Percentiles rank a stretch among this genome's conserved stretches.
phyloP scores from a whole-genome alignment of 805 yeast species.

The Naumovozyma dairenensis region DNA sequence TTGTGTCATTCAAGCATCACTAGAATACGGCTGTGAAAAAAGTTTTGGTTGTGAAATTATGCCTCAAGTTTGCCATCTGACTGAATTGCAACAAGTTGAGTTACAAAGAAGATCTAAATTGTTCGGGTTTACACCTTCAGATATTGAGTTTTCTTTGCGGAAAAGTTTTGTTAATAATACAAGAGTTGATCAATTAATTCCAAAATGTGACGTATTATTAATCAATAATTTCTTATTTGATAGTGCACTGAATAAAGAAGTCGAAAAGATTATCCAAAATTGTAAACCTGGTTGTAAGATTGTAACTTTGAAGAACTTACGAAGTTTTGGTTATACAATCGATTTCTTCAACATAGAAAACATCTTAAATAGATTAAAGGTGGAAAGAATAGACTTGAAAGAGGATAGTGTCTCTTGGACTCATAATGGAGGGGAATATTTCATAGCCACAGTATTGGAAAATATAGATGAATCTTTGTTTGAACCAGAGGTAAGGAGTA shows the following conservation, averaged over 20 bases:
- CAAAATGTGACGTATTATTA: slow-evolving; percentile 59
- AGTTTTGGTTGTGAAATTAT: slow-evolving; percentile 89
- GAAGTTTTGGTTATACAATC: slow-evolving; percentile 62
- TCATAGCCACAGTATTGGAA: slow-evolving; percentile 55
- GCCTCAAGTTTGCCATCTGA: slow-evolving; percentile 67
- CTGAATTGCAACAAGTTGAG: slow-evolving; percentile 49
- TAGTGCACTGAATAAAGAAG: slow-evolving; percentile 56
- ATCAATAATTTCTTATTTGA: slow-evolving; percentile 82
- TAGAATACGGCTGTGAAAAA: slow-evolving; percentile 64
- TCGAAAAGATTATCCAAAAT: slow-evolving; percentile 53
- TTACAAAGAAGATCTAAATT: slow-evolving; percentile 46
- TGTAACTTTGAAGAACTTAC: slow-evolving; percentile 68
- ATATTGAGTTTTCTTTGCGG: slow-evolving; percentile 46
- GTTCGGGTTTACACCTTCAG: slow-evolving; percentile 55
- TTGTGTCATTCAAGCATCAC: slow-evolving; percentile 79
- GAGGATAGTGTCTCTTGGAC: slow-evolving; percentile 86
- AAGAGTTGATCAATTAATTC: slow-evolving; percentile 43
- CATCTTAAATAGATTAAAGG: slow-evolving; percentile 54
- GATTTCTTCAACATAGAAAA: slow-evolving; percentile 42
- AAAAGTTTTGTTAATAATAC: slow-evolving; percentile 65
- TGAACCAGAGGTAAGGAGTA: slow-evolving; percentile 16
- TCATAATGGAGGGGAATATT: slow-evolving; percentile 63
- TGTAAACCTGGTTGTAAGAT: slow-evolving; percentile 67
- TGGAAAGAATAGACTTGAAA: slow-evolving; percentile 53
- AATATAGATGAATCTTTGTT: slow-evolving; percentile 29